A percentile compares a stretch with the other conserved stretches of the same genome.
Evolutionary conservation across 345 rosid species (phyloP).

Genomic region (Excoecaria agallocha): DNA sequence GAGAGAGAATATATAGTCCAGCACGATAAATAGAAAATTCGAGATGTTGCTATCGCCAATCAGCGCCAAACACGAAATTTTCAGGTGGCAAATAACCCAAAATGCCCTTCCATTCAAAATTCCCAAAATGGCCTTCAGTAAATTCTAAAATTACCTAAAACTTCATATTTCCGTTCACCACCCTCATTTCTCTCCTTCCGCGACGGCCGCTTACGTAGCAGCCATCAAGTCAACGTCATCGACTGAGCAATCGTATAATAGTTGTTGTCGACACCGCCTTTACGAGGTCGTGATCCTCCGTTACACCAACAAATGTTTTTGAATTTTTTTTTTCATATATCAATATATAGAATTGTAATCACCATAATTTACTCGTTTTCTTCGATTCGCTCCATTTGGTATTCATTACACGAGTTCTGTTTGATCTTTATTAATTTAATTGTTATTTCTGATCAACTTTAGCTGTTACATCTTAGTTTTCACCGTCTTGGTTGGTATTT

Average conservation of each 20-base stretch:
- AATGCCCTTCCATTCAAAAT: not conserved
- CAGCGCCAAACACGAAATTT: not conserved
- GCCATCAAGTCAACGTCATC: slow-evolving; percentile 2
- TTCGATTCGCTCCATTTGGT: not conserved
- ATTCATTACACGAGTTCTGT: not conserved
- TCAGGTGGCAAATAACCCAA: no score
- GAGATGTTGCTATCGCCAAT: no score
- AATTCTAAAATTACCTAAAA: not conserved
- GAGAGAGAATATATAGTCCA: not conserved
- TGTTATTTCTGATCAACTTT: not conserved
- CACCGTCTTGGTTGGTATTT: not conserved
- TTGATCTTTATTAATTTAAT: not conserved
- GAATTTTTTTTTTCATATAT: not conserved
- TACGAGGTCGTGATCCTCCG: not conserved
- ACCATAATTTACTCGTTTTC: not conserved
- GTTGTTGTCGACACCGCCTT: not conserved
- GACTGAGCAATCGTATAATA: not conserved
- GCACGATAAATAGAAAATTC: not conserved
- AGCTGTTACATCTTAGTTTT: not conserved
- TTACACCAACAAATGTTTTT: not conserved
- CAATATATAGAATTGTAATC: not conserved
- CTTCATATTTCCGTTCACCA: no score
- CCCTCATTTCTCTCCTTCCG: not conserved
- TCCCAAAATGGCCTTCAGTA: not conserved
- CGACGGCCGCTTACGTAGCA: not conserved